phyloP scores from a whole-genome alignment of 1,139 yeast species.

The Hyphopichia buzzinii region DNA sequence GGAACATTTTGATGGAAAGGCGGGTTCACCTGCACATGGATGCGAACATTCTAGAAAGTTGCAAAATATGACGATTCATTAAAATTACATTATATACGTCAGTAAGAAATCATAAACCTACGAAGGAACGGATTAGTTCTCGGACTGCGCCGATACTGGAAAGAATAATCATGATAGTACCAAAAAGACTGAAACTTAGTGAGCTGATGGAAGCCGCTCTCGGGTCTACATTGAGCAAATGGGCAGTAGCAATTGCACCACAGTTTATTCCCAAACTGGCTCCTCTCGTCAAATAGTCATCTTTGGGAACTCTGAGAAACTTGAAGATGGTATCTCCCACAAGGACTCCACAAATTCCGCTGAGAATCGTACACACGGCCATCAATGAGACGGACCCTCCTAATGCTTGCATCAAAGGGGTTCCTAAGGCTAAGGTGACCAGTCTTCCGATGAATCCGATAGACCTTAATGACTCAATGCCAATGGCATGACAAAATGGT shows the following conservation, averaged over 20 bases:
- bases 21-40: too few species aligned
- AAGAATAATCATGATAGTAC: conserved; percentile 68
- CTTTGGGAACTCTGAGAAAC: conserved; percentile 50
- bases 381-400: conserved; percentile 70
- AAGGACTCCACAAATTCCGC: conserved; percentile 75
- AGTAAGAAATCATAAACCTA: conserved; percentile 20
- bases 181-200: conserved; percentile 68
- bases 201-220: conserved; percentile 80
- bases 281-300: conserved; percentile 75
- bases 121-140: conserved; percentile 26
- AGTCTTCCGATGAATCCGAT: conserved; percentile 79
- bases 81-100: too few species aligned
- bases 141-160: conserved; percentile 51
- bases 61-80: background rate
- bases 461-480: conserved; percentile 57
- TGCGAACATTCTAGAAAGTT: background rate
- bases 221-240: conserved; percentile 64
- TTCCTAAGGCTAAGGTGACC: conserved; percentile 77
- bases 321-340: conserved; percentile 53
- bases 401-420: conserved; percentile 64
- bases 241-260: conserved; percentile 83
- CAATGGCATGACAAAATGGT: conserved; percentile 60
- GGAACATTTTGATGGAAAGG: background rate
- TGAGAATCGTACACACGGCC: conserved; percentile 76
- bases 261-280: conserved; percentile 74